Percentiles rank a stretch among this genome's conserved stretches.
These are phyloP conservation scores for Sindora glabra DNA, from an alignment of 306 rosid species.

Conservation along the genomic window DNA sequence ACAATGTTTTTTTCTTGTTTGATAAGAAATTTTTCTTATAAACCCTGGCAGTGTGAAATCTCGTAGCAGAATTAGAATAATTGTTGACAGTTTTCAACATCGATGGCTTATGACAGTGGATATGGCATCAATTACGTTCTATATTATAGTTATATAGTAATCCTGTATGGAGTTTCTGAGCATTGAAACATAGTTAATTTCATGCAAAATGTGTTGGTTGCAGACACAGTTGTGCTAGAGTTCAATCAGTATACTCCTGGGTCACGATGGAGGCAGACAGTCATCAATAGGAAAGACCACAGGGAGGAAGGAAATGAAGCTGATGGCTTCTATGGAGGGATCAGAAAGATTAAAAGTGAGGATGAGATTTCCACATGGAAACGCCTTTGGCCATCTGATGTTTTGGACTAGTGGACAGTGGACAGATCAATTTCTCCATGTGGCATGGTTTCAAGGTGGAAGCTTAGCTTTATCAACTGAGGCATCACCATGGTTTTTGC, in stretches of 20 bases:
- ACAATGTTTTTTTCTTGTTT: background rate
- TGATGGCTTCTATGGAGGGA: constrained; percentile 89
- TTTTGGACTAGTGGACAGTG: constrained; percentile 44
- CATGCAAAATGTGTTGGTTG: constrained; percentile 10
- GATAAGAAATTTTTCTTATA: background rate
- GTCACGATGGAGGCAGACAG: constrained; percentile 73
- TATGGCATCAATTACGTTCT: too few relatives aligned
- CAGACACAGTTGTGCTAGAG: constrained; percentile 81
- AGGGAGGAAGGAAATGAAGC: constrained; percentile 79
- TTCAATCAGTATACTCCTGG: constrained; percentile 81
- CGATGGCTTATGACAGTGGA: too few relatives aligned
- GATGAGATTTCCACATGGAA: constrained; percentile 64
- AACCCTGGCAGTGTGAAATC: too few relatives aligned
- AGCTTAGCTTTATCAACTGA: constrained; percentile 8
- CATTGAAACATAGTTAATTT: constrained; percentile 9
- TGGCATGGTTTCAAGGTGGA: constrained; percentile 11
- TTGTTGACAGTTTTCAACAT: too few relatives aligned
- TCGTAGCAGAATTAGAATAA: background rate
- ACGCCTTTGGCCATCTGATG: constrained; percentile 68
- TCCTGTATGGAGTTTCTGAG: background rate
- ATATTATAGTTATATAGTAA: background rate
- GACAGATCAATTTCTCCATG: background rate
- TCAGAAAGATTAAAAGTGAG: constrained; percentile 51
- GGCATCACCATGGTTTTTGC: constrained; percentile 11
- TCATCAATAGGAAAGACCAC: constrained; percentile 56